phyloP scores from a whole-genome alignment of 2,329 filamentous ascomycete species.

The Taxawa tesnikishii region DNA sequence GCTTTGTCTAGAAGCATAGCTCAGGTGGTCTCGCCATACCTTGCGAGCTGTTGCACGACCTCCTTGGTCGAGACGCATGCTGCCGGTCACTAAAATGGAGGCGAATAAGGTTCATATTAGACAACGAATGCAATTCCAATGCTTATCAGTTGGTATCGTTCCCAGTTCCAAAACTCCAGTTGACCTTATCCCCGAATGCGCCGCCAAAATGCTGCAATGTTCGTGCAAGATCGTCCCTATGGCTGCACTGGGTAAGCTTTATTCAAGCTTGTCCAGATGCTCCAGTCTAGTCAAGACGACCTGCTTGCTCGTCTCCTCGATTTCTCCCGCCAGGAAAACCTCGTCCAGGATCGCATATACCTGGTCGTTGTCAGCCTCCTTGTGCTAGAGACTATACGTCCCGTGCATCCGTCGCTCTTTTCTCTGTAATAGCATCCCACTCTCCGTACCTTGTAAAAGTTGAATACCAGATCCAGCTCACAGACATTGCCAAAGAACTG shows the following conservation, averaged over 20 bases:
- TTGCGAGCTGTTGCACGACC: too few species aligned
- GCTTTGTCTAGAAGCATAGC: too few species aligned
- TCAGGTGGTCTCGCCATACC: too few species aligned
- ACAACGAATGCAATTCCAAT: too few species aligned
- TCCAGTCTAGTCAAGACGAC: slow-evolving; percentile 89
- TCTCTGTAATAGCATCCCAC: neutral
- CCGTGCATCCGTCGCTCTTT: slow-evolving; percentile 16
- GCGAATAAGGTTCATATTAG: too few species aligned
- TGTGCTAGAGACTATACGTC: neutral
- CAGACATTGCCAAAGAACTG: slow-evolving; percentile 99
- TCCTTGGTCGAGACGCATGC: too few species aligned
- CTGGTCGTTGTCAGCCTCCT: slow-evolving; percentile 28
- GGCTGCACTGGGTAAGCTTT: slow-evolving; percentile 9
- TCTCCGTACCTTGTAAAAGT: slow-evolving; percentile 52
- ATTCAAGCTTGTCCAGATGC: slow-evolving; percentile 94
- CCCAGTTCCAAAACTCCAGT: too few species aligned
- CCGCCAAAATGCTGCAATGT: too few species aligned
- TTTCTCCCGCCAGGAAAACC: slow-evolving; percentile 94
- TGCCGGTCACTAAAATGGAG: too few species aligned
- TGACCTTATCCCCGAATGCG: slow-evolving; percentile 18
- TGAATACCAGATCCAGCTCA: slow-evolving; percentile 79
- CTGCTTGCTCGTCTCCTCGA: slow-evolving; percentile 97
- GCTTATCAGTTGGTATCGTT: too few species aligned
- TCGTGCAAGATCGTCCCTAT: too few species aligned
- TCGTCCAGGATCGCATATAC: slow-evolving; percentile 98